Base-by-base conservation (phyloP, 139 green algal species). In the Coelastrella sp. region DNA sequence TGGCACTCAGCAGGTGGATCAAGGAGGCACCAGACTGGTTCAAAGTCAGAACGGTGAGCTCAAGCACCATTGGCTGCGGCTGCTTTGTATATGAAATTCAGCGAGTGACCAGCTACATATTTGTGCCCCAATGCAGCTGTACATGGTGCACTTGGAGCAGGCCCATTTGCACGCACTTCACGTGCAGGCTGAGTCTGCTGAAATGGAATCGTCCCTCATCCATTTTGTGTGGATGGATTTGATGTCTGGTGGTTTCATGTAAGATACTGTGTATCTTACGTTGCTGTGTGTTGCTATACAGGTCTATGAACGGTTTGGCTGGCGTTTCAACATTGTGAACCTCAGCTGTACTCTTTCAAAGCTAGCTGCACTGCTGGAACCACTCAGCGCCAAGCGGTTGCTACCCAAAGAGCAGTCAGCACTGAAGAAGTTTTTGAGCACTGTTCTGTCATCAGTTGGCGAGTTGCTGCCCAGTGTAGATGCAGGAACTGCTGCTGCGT, bases 1-100 rank as follows among this genome's bases (percentile, higher is more conserved):
- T 60, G 59, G 85, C 85, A 19, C 20, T 90, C 8, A 84, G 85
- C 57, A 80, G 85, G 58, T 90, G 85, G 85, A 84, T 90, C 6
- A 90, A 90, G 85, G 85, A 90, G n/a, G 85, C 85, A 24, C 85
- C 85, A 24, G 85, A 90, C 58, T 90, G 85, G 85, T 76, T 84
- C 73, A 84, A 83, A 83, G 24, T 90, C 8, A 58, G 85, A 76
- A 58, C 84, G 19, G 84, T 88, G 25, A 60, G 74, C 25, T 49
- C 4, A 9, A 15, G 61, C 63, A 70, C 6, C 15, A 70, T 9
- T 70, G 14, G 61, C 63, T 70, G 63, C 63, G 9, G 63, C 15
- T 0, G 63, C 63, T 49, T 49, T 49, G 35, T 49, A 3, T 49
- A 49, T 49, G 35, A 49, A 3, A 49, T 49, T 49, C 35, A 49